Conservation (phyloP, 495 filamentous ascomycete genomes). For the Penicillium roqueforti region DNA sequence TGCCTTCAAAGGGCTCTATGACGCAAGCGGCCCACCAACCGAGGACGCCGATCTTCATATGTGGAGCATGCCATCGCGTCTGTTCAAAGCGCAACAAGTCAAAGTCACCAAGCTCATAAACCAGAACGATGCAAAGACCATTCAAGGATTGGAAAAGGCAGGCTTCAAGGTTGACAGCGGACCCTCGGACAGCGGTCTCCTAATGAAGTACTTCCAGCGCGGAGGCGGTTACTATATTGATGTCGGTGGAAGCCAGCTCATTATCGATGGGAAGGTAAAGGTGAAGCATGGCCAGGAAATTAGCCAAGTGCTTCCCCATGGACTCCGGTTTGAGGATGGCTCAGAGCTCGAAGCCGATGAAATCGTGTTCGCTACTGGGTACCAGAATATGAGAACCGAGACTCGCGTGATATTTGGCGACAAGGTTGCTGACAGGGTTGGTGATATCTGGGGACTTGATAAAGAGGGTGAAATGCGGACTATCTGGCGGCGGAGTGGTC, state of each 20-base stretch:
- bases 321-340: constrained; percentile 64
- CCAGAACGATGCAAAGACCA: constrained; percentile 44
- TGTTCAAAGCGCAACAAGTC: constrained; percentile 56
- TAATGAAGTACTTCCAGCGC: constrained; percentile 70
- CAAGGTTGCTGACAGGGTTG: constrained; percentile 58
- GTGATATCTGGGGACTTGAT: constrained; percentile 75
- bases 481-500: constrained; percentile 69
- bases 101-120: constrained; percentile 47
- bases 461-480: constrained; percentile 68
- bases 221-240: constrained; percentile 83
- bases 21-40: constrained; percentile 49
- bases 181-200: constrained; percentile 59
- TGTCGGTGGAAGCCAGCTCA: constrained; percentile 63
- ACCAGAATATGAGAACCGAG: constrained; percentile 69
- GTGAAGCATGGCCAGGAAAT: constrained; percentile 70
- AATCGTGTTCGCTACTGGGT: constrained; percentile 80
- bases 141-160: constrained; percentile 57
- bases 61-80: constrained; percentile 49
- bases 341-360: constrained; percentile 68
- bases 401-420: constrained; percentile 64
- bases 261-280: constrained; percentile 71
- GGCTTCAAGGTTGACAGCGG: constrained; percentile 70
- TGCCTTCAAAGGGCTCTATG: constrained; percentile 55
- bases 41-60: constrained; percentile 63
- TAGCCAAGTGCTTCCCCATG: constrained; percentile 53